Evolutionary conservation across 2,329 filamentous ascomycete genomes (phyloP).

Genomic region (Neophaeococcomyces mojaviensis): DNA sequence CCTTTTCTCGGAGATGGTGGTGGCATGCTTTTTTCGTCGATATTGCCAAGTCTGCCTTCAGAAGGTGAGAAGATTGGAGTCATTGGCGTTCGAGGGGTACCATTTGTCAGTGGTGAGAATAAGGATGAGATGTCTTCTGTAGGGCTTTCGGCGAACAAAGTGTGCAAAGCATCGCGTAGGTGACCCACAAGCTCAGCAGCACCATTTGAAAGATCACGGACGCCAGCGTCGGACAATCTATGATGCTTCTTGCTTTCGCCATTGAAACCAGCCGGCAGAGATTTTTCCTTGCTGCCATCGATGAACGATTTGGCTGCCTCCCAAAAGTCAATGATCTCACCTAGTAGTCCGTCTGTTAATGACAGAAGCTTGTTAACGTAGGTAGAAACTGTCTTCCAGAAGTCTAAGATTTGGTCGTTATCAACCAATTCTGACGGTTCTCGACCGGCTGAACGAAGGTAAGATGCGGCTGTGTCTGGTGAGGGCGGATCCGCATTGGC

Average conservation of each 20-base stretch:
- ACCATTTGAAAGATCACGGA: constrained; percentile 66
- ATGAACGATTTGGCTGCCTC: constrained; percentile 86
- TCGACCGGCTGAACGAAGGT: constrained; percentile 66
- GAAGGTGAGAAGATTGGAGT: constrained; percentile 48
- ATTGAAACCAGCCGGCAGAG: constrained; percentile 71
- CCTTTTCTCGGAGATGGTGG: constrained; percentile 69
- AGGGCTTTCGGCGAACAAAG: constrained; percentile 80
- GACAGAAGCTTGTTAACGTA: constrained; percentile 71
- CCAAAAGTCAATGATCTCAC: constrained; percentile 90
- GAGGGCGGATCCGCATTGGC: constrained; percentile 66
- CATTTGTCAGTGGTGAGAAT: constrained; percentile 57
- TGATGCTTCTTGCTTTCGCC: constrained; percentile 77
- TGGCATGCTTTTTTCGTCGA: constrained; percentile 70
- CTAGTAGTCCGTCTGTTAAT: constrained; percentile 66
- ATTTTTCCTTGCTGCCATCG: constrained; percentile 71
- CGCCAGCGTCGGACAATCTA: constrained; percentile 63
- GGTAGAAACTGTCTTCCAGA: constrained; percentile 82
- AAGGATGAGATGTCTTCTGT: constrained; percentile 84
- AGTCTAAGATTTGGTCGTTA: constrained; percentile 68
- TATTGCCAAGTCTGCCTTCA: constrained; percentile 64
- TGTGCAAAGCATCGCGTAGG: constrained; percentile 68
- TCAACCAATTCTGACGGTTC: constrained; percentile 67
- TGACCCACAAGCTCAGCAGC: constrained; percentile 74
- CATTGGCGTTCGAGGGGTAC: constrained; percentile 60
- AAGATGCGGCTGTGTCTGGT: constrained; percentile 60